These are phyloP conservation scores for Pinus taeda DNA, from an alignment of 75 land plant species.

Conservation along the genomic window DNA sequence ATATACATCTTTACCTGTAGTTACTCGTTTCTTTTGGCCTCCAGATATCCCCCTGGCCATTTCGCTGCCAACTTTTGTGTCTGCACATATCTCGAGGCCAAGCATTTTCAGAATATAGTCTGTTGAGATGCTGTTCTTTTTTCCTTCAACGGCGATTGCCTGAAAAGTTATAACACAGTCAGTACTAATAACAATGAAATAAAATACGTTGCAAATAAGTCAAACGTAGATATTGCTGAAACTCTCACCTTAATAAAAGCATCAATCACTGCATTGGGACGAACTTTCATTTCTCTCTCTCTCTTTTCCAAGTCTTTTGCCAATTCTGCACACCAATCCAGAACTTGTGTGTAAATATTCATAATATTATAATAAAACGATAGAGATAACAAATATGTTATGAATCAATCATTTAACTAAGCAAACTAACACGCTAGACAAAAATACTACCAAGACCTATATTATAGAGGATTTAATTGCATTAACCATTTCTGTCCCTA, in stretches of 20 bases:
- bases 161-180: constrained; percentile 1
- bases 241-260: constrained; percentile 68
- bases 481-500: too few species aligned
- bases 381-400: too few species aligned
- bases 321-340: constrained; percentile 25
- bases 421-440: too few species aligned
- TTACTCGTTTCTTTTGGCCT: constrained; percentile 26
- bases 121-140: constrained; percentile 14
- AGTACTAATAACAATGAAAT: not conserved
- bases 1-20: constrained; percentile 15
- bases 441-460: too few species aligned
- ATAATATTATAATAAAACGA: too few species aligned
- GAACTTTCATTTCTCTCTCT: constrained; percentile 62
- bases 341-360: too few species aligned
- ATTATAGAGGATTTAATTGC: too few species aligned
- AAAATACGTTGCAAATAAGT: not conserved
- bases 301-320: constrained; percentile 49
- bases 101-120: constrained; percentile 27
- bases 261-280: constrained; percentile 69
- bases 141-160: constrained; percentile 27
- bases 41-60: constrained; percentile 32
- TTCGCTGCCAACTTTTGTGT: constrained; percentile 19
- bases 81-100: constrained; percentile 29
- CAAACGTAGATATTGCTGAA: not conserved
- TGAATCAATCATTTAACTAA: too few species aligned